Evolutionary conservation across 768 basidiomycete genomes (phyloP).

Genomic region (Leccinum uliginosum): DNA sequence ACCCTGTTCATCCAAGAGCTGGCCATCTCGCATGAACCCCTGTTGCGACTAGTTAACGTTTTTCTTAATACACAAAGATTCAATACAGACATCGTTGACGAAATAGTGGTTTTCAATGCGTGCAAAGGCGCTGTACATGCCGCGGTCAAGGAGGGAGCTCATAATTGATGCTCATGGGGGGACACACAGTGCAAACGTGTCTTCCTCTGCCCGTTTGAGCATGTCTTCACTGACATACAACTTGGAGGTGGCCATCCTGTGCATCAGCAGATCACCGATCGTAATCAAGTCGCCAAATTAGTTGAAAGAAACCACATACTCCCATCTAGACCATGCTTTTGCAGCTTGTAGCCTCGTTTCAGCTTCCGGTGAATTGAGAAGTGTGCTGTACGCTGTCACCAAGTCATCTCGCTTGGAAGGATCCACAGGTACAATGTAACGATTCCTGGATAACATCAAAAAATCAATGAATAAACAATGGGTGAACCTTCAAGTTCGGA

Average conservation of each 20-base stretch:
- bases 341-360: slow-evolving; percentile 63
- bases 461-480: neutral
- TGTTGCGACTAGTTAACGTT: slow-evolving; percentile 25
- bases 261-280: neutral
- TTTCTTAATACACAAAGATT: neutral
- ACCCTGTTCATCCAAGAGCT: slow-evolving; percentile 75
- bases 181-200: slow-evolving; percentile 71
- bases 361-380: slow-evolving; percentile 70
- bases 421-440: slow-evolving; percentile 76
- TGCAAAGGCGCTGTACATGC: slow-evolving; percentile 64
- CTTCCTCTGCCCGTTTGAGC: slow-evolving; percentile 64
- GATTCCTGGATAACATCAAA: slow-evolving; percentile 54
- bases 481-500: neutral
- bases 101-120: slow-evolving; percentile 92
- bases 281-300: neutral
- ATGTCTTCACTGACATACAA: slow-evolving; percentile 65
- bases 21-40: slow-evolving; percentile 87
- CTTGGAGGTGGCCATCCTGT: slow-evolving; percentile 79
- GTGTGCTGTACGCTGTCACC: slow-evolving; percentile 78
- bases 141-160: slow-evolving; percentile 4
- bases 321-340: slow-evolving; percentile 88
- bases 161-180: slow-evolving; percentile 1
- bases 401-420: slow-evolving; percentile 76
- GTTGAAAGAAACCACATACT: slow-evolving; percentile 49
- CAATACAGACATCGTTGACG: slow-evolving; percentile 58